Evolutionary conservation across 2,329 filamentous ascomycete species (phyloP), one percentile per base, ranked within the genome.

Genomic region (Pestalotiopsis sp.): DNA sequence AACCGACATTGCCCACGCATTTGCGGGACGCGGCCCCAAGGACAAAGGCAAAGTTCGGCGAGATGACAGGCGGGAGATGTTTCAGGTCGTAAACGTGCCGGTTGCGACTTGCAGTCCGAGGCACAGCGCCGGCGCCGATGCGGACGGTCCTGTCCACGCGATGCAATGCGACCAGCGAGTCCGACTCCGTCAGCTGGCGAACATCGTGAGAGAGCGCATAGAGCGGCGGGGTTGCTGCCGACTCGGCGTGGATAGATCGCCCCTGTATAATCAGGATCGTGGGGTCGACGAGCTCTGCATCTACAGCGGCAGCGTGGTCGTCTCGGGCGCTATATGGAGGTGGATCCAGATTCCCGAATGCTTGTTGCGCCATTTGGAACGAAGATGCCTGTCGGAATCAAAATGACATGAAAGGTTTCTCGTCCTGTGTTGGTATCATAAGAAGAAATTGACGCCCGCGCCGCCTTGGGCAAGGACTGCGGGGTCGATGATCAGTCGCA

Each of bases 141-240:
- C 70, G 70, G 23, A 75, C 69, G 36, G 65, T 68, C 52, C 71
- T 68, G n/a, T 72, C 62, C 6, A 69, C 62, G 12, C 76, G 74
- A 25, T 74, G 69, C 57, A 78, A 70, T 27, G 73, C 70, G 0
- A 75, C 74, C 25, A 71, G 69, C 2, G 68, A 60, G 58, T 70
- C 74, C 5, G 71, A 68, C 31, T 72, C 70, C 2, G 70, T 65
- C 20, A 75, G 69, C 2, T 61, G 59, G 25, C 68, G 65, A 12
- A 77, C 64, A 61, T 74, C 73, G 14, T 73, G 72, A 49, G 73
- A 76, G 4, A 76, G 70, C 58, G 76, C 71, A 68, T 75, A 78
- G 9, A 77, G 72, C 3, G 71, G 68, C 3, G 71, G 58, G 17
- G 70, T 69, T 27, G 70, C 68, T 3, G 68, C 68, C 4, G 74